phyloP scores from a whole-genome alignment of 1,139 yeast genomes.

The Pichia inconspicua region DNA sequence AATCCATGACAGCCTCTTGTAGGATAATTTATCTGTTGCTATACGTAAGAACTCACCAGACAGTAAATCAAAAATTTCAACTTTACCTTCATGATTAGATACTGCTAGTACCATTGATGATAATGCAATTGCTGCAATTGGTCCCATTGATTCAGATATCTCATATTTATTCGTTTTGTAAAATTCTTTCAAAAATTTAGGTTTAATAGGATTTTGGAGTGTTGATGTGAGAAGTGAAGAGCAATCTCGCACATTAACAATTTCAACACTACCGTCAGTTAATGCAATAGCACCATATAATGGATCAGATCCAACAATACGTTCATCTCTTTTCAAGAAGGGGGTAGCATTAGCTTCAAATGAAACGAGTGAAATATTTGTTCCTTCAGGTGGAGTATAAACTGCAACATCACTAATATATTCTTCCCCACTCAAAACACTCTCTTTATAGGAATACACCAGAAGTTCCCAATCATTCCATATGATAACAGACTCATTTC shows the following conservation, averaged over 20 bases:
- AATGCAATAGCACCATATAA: constrained; percentile 41
- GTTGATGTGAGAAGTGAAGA: constrained; percentile 18
- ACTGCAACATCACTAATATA: not conserved
- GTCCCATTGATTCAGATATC: not conserved
- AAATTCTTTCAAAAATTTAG: constrained; percentile 18
- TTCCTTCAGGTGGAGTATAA: constrained; percentile 5
- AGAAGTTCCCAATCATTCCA: constrained; percentile 27
- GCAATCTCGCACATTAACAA: constrained; percentile 34
- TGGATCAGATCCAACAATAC: constrained; percentile 49
- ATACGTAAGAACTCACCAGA: constrained; percentile 49
- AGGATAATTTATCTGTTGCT: constrained; percentile 27
- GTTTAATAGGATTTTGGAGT: constrained; percentile 12
- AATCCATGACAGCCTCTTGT: constrained; percentile 10
- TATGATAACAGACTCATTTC: constrained; percentile 36
- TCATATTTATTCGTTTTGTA: constrained; percentile 8
- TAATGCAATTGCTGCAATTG: constrained; percentile 19
- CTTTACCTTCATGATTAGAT: constrained; percentile 58
- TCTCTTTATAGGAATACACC: constrained; percentile 16
- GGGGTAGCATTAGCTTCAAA: constrained; percentile 20
- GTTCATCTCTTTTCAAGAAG: constrained; percentile 12
- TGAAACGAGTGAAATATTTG: constrained; percentile 8
- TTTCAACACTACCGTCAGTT: constrained; percentile 30
- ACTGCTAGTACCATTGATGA: constrained; percentile 23
- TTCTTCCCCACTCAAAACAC: not conserved
- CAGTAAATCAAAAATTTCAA: constrained; percentile 54